phyloP scores from a whole-genome alignment of 202 grass and related monocot genomes.

The Schoenoplectus tabernaemontani region DNA sequence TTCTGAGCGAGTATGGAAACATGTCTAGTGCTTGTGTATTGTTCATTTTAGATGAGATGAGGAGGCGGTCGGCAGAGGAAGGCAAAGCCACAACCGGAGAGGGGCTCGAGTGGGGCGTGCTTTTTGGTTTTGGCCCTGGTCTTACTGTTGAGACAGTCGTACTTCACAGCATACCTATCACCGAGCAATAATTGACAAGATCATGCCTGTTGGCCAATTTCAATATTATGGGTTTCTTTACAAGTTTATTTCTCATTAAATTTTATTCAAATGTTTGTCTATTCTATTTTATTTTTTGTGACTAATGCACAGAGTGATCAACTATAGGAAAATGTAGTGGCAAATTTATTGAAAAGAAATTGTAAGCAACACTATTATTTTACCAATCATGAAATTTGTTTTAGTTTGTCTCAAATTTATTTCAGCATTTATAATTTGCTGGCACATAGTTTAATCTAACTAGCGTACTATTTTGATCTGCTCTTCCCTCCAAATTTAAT shows the following conservation, averaged over 20 bases:
- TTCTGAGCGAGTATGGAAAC: slow-evolving; percentile 56
- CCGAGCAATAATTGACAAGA: not conserved
- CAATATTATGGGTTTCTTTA: not conserved
- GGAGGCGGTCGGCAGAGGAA: slow-evolving; percentile 54
- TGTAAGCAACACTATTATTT: not conserved
- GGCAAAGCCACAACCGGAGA: slow-evolving; percentile 50
- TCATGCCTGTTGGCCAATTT: not conserved
- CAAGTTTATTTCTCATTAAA: not conserved
- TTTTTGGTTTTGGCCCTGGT: slow-evolving; percentile 65
- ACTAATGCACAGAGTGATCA: not conserved
- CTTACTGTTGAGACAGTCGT: slow-evolving; percentile 77
- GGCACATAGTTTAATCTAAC: too few relatives aligned
- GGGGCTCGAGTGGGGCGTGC: slow-evolving; percentile 59
- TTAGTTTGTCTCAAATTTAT: too few relatives aligned
- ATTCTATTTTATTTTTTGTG: too few relatives aligned
- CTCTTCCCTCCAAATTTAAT: too few relatives aligned
- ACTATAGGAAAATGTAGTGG: too few relatives aligned
- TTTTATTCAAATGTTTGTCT: not conserved
- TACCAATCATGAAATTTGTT: too few relatives aligned
- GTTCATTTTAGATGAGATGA: slow-evolving; percentile 83
- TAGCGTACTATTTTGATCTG: too few relatives aligned
- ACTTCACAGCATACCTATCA: slow-evolving; percentile 45
- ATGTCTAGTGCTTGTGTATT: slow-evolving; percentile 75
- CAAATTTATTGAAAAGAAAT: too few relatives aligned
- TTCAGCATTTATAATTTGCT: too few relatives aligned